A percentile compares a stretch with the other conserved stretches of the same genome.
Conservation (phyloP, 192 early-diverging fungal species). For the Oehlia diaphana region DNA sequence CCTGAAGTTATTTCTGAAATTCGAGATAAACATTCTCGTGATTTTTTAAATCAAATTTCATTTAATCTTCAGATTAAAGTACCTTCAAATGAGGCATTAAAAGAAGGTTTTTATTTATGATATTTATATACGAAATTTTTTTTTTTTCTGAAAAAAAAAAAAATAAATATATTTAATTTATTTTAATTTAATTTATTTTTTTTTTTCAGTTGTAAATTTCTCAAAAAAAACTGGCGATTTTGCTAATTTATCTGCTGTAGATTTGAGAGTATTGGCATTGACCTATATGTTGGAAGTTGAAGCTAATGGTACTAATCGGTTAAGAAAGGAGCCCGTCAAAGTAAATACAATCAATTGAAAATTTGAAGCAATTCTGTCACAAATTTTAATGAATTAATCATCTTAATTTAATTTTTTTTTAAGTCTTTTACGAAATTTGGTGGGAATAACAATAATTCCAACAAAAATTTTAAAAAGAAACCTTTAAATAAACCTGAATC, state of each 20-base stretch:
- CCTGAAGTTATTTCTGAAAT: slow-evolving; percentile 89
- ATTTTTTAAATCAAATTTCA: slow-evolving; percentile 57
- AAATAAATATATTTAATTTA: not conserved
- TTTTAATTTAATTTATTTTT: not conserved
- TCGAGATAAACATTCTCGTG: slow-evolving; percentile 69
- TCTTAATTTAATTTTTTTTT: not conserved
- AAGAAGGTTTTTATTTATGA: slow-evolving; percentile 42
- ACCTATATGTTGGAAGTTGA: slow-evolving; percentile 85
- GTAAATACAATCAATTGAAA: not conserved
- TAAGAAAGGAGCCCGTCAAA: slow-evolving; percentile 69
- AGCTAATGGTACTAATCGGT: slow-evolving; percentile 64
- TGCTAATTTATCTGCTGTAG: slow-evolving; percentile 71
- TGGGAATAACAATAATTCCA: not conserved
- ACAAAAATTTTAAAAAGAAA: not conserved
- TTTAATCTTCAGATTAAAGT: slow-evolving; percentile 62
- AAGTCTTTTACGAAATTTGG: not conserved
- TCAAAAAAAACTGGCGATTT: slow-evolving; percentile 93
- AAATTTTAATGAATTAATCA: not conserved
- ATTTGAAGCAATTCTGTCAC: not conserved
- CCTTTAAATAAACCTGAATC: not conserved
- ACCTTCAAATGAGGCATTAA: slow-evolving; percentile 66
- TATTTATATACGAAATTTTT: too few relatives aligned
- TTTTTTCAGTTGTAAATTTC: slow-evolving; percentile 70
- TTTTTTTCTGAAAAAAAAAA: too few relatives aligned
- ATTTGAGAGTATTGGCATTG: slow-evolving; percentile 89